Conservation (phyloP, 1,139 yeast genomes). For the Tardiomyces digboiensis region DNA sequence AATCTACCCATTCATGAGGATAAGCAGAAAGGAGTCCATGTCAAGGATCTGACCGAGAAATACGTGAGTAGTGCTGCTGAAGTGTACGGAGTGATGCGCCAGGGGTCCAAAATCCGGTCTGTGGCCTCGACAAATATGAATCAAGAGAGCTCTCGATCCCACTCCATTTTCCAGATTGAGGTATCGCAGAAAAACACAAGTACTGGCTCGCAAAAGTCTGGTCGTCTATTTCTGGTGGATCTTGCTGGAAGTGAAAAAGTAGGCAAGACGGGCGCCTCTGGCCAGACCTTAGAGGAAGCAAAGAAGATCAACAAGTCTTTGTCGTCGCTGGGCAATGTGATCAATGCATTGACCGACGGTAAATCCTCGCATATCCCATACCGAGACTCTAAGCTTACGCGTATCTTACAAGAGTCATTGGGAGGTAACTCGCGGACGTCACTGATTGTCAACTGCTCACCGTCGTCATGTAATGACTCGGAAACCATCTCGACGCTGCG, state of each 20-base stretch:
- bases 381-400: slow-evolving; percentile 66
- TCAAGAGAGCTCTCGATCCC: slow-evolving; percentile 70
- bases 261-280: slow-evolving; percentile 73
- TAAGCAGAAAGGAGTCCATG: slow-evolving; percentile 53
- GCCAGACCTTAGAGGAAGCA: slow-evolving; percentile 73
- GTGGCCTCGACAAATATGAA: slow-evolving; percentile 66
- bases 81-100: slow-evolving; percentile 43
- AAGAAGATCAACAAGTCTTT: slow-evolving; percentile 75
- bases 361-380: slow-evolving; percentile 63
- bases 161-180: slow-evolving; percentile 64
- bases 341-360: slow-evolving; percentile 67
- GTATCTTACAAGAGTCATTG: slow-evolving; percentile 73
- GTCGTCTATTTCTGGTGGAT: slow-evolving; percentile 72
- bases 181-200: slow-evolving; percentile 49
- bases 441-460: slow-evolving; percentile 71
- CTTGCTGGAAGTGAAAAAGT: slow-evolving; percentile 87
- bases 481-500: slow-evolving; percentile 75
- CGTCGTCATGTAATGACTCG: slow-evolving; percentile 46
- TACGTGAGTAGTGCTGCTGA: slow-evolving; percentile 54
- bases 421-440: slow-evolving; percentile 87
- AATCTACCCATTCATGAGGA: slow-evolving; percentile 58
- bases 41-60: slow-evolving; percentile 54
- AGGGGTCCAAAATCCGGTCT: slow-evolving; percentile 48
- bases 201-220: slow-evolving; percentile 50
- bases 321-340: slow-evolving; percentile 72